A percentile compares a stretch with the other conserved stretches of the same genome.
phyloP scores from a whole-genome alignment of 2,329 filamentous ascomycete species.

The Nigrospora oryzae region DNA sequence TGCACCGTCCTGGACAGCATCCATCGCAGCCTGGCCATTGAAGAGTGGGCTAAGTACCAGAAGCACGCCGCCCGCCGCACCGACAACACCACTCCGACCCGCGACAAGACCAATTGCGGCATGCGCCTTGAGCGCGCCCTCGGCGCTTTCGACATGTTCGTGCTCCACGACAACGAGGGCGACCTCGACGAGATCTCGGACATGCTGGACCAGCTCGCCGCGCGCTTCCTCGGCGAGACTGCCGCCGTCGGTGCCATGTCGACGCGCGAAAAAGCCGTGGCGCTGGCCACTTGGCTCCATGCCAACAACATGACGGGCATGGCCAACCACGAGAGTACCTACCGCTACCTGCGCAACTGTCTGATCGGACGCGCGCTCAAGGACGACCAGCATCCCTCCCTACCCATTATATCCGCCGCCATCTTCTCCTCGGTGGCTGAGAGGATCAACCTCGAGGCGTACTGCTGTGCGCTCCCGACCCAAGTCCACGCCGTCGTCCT shows the following conservation, averaged over 20 bases:
- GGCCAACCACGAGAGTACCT: constrained; percentile 54
- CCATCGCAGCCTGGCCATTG: constrained; percentile 70
- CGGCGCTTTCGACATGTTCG: constrained; percentile 83
- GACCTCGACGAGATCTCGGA: constrained; percentile 54
- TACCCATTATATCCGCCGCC: constrained; percentile 78
- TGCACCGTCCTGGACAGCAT: constrained; percentile 68
- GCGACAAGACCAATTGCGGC: constrained; percentile 35
- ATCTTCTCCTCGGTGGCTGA: constrained; percentile 79
- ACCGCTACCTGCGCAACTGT: constrained; percentile 76
- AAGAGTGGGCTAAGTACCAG: constrained; percentile 61
- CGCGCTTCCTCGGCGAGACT: constrained; percentile 45
- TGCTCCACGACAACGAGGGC: constrained; percentile 62
- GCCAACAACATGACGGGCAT: constrained; percentile 62
- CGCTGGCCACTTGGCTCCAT: constrained; percentile 62
- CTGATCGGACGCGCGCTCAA: constrained; percentile 77
- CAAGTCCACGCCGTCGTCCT: constrained; percentile 78
- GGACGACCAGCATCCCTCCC: constrained; percentile 63
- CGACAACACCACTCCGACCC: constrained; percentile 10
- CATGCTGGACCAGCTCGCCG: constrained; percentile 56
- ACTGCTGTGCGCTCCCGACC: constrained; percentile 72
- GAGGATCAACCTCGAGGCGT: constrained; percentile 65
- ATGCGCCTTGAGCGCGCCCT: constrained; percentile 63
- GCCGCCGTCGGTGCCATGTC: constrained; percentile 46
- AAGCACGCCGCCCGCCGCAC: constrained; percentile 14
- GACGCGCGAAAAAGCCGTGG: constrained; percentile 58